Percentiles rank a stretch among this genome's conserved stretches.
Evolutionary conservation across 2,329 filamentous ascomycete species (phyloP).

Genomic region (Penicillium oxalicum): DNA sequence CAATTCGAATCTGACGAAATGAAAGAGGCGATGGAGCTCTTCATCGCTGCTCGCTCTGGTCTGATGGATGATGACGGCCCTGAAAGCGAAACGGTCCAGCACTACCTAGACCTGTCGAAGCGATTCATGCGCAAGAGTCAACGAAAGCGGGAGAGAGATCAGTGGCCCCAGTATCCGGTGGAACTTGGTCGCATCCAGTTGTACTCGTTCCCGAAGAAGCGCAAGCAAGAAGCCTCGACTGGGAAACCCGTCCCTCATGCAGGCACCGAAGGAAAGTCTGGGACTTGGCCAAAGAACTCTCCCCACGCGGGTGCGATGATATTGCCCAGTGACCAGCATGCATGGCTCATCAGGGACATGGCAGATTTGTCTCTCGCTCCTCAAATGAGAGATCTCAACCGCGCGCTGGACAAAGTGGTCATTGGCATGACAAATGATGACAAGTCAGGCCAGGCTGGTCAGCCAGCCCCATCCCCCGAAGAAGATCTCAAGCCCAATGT

Average conservation of each 20-base stretch:
- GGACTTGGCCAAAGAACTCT: background rate
- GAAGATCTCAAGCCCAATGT: too few relatives aligned
- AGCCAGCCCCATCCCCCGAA: too few relatives aligned
- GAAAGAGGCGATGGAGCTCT: conserved; percentile 12
- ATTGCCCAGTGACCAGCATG: too few relatives aligned
- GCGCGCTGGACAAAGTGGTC: too few relatives aligned
- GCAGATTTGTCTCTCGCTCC: background rate
- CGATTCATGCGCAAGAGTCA: conserved; percentile 1
- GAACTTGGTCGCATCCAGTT: background rate
- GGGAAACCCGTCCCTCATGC: conserved; percentile 2
- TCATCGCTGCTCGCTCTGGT: conserved; percentile 16
- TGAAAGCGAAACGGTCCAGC: conserved; percentile 15
- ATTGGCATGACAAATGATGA: too few relatives aligned
- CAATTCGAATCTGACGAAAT: conserved; percentile 14
- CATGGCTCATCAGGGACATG: background rate
- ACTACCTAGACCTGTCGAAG: conserved; percentile 5
- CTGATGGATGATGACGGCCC: conserved; percentile 9
- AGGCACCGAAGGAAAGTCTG: background rate
- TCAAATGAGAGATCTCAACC: background rate
- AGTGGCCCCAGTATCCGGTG: too few relatives aligned
- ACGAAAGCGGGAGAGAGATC: background rate
- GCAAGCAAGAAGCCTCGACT: background rate
- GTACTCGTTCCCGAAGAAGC: background rate
- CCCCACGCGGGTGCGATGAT: too few relatives aligned
- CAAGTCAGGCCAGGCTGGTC: too few relatives aligned